Evolutionary conservation across 148 eudicot species (phyloP).

Genomic region (Euryodendron excelsum): DNA sequence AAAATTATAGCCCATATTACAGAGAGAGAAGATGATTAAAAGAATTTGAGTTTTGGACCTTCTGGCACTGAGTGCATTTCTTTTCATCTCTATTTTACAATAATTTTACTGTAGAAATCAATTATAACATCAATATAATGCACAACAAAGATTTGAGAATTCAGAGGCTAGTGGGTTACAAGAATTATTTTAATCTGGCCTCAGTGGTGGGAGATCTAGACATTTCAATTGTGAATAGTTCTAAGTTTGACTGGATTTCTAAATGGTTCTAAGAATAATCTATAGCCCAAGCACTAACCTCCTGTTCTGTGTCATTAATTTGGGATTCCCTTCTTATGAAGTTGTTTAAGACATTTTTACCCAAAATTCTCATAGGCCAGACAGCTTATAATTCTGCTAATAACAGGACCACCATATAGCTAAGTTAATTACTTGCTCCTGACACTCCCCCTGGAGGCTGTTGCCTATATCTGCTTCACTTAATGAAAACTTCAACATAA

Average conservation of each 20-base stretch:
- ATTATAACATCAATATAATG: not conserved
- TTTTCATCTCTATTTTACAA: too few species aligned
- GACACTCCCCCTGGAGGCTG: too few species aligned
- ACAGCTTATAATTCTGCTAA: too few species aligned
- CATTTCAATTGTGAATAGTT: not conserved
- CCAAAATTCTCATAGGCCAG: too few species aligned
- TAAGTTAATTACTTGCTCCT: too few species aligned
- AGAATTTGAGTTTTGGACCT: not conserved
- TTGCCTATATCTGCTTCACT: too few species aligned
- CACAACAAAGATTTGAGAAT: not conserved
- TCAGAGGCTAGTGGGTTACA: not conserved
- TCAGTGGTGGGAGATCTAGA: not conserved
- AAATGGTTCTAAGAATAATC: conserved; percentile 6
- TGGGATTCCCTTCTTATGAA: not conserved
- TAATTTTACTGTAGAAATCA: not conserved
- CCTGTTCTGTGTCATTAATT: not conserved
- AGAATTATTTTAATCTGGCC: not conserved
- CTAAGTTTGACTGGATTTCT: not conserved
- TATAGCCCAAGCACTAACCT: not conserved
- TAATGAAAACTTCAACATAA: too few species aligned
- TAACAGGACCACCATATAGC: too few species aligned
- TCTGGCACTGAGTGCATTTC: too few species aligned
- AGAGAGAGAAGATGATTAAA: too few species aligned
- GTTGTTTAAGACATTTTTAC: not conserved
- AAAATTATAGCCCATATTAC: not conserved